Conservation (phyloP, 768 basidiomycete genomes). For the Pisolithus orientalis region DNA sequence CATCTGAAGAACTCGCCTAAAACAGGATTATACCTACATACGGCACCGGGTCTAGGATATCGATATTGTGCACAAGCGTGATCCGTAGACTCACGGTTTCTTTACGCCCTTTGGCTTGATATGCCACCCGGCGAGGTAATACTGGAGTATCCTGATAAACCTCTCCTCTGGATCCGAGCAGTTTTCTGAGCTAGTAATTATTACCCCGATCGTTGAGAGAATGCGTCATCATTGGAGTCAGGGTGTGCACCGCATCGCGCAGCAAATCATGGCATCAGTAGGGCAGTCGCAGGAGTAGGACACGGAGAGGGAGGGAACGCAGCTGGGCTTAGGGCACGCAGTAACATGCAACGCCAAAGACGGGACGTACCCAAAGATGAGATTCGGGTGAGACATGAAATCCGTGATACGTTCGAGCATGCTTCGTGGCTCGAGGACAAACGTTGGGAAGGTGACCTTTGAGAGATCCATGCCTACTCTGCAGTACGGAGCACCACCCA, state of each 20-base stretch:
- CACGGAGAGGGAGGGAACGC: background rate
- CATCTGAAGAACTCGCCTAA: conserved; percentile 98
- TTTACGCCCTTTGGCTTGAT: conserved; percentile 99
- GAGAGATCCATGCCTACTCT: conserved; percentile 97
- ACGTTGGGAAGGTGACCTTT: conserved; percentile 89
- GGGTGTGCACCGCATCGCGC: background rate
- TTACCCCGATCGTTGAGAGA: background rate
- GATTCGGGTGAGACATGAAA: conserved; percentile 98
- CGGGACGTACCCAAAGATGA: conserved; percentile 80
- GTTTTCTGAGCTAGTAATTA: conserved; percentile 59
- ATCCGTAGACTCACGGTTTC: conserved; percentile 71
- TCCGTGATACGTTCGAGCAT: conserved; percentile 99
- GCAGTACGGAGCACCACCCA: conserved; percentile 2
- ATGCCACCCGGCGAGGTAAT: conserved; percentile 99
- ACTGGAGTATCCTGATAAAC: conserved; percentile 85
- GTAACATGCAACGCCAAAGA: conserved; percentile 7
- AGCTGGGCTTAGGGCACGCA: conserved; percentile 17
- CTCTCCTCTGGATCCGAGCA: conserved; percentile 81
- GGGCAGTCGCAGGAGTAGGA: background rate
- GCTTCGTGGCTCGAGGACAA: conserved; percentile 94
- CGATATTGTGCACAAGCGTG: background rate
- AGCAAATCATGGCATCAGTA: background rate
- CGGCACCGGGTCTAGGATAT: conserved; percentile 4
- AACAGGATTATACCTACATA: conserved; percentile 84
- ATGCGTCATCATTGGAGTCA: background rate